Evolutionary conservation across 2,329 filamentous ascomycete species (phyloP).

Genomic region (Colletotrichum tamarilloi): DNA sequence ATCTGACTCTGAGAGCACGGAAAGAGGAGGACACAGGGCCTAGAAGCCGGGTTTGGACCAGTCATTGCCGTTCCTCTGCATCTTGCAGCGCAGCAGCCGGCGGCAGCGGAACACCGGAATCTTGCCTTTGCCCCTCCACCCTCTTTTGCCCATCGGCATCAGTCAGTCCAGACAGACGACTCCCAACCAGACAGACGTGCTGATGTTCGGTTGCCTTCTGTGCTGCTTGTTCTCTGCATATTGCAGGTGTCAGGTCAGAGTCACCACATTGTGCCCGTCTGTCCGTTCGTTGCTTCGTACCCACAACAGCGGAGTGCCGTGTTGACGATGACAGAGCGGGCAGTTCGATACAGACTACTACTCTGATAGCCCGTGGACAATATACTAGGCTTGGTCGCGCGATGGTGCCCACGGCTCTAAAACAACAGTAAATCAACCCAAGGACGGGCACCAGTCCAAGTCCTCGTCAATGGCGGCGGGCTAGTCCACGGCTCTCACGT

Average conservation of each 20-base stretch:
- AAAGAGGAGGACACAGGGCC: too few species aligned
- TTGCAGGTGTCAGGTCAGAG: slow-evolving; percentile 1
- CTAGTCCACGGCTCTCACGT: slow-evolving; percentile 4
- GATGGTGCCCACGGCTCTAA: slow-evolving; percentile 10
- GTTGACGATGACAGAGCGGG: not conserved
- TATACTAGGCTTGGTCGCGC: not conserved
- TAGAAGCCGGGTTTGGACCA: not conserved
- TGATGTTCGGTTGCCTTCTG: not conserved
- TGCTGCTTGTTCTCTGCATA: slow-evolving; percentile 2
- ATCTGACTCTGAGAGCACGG: too few species aligned
- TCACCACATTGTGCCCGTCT: not conserved
- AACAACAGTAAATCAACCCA: slow-evolving; percentile 11
- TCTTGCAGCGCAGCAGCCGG: slow-evolving; percentile 16
- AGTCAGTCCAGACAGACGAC: not conserved
- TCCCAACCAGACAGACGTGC: not conserved
- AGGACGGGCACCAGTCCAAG: slow-evolving; percentile 18
- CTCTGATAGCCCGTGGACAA: not conserved
- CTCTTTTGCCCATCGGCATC: not conserved
- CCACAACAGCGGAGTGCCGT: not conserved
- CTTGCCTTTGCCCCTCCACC: not conserved
- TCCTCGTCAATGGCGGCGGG: slow-evolving; percentile 27
- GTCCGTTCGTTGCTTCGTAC: not conserved
- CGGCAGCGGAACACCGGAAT: not conserved
- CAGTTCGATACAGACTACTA: not conserved
- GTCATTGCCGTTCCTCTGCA: slow-evolving; percentile 11